phyloP scores from a whole-genome alignment of 140 eudicot species.

The Senecio squalidus region DNA sequence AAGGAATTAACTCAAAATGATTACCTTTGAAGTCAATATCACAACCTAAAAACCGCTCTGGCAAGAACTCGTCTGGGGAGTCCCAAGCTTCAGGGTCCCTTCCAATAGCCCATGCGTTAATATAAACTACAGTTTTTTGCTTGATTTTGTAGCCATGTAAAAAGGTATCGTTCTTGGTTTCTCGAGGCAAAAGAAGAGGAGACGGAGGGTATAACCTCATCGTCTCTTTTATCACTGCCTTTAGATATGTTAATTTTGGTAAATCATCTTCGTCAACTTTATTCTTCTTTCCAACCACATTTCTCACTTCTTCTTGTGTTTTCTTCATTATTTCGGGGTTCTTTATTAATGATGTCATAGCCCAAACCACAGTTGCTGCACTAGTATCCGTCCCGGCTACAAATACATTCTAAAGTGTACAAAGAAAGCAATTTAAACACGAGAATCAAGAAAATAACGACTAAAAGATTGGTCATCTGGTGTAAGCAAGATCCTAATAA shows the following conservation, averaged over 20 bases:
- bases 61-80: background rate
- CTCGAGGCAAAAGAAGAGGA: background rate
- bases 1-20: background rate
- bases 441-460: no score
- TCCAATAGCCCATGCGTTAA: background rate
- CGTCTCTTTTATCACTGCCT: background rate
- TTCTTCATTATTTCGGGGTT: background rate
- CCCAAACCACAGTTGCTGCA: no score
- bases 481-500: no score
- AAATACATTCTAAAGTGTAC: no score
- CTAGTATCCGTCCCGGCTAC: no score
- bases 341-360: background rate
- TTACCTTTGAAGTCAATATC: background rate
- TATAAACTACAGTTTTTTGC: background rate
- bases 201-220: background rate
- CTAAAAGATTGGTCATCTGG: no score
- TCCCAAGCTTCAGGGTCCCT: slow-evolving; percentile 5
- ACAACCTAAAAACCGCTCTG: background rate
- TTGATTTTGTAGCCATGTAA: background rate
- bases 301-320: background rate
- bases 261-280: background rate
- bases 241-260: background rate
- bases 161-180: background rate
- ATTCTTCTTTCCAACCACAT: background rate
- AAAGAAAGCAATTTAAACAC: no score